These are phyloP conservation scores for Usnea hakonensis DNA, from an alignment of 495 filamentous ascomycete genomes.

Conservation along the genomic window DNA sequence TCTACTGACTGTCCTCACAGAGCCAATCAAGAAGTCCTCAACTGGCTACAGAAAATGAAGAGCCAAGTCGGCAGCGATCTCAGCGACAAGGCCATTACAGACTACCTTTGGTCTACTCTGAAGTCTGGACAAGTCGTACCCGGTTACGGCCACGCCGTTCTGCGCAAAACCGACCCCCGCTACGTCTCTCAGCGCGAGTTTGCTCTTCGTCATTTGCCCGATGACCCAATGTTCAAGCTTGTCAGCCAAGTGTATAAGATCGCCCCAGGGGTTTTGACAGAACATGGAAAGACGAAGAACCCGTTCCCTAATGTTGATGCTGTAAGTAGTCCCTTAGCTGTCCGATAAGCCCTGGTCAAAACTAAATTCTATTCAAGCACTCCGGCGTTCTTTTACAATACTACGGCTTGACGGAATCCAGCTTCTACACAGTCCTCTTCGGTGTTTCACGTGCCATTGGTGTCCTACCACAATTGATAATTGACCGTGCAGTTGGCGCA, in stretches of 20 bases:
- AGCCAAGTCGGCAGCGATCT: conserved; percentile 85
- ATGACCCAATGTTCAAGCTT: conserved; percentile 98
- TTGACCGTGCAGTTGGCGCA: conserved; percentile 88
- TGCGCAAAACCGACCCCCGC: conserved; percentile 98
- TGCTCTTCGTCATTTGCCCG: conserved; percentile 80
- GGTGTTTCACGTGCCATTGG: conserved; percentile 96
- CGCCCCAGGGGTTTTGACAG: conserved; percentile 90
- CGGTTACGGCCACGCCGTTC: conserved; percentile 96
- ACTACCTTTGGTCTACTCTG: conserved; percentile 96
- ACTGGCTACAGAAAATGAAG: conserved; percentile 99
- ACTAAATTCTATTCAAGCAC: conserved; percentile 47
- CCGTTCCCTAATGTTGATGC: conserved; percentile 66
- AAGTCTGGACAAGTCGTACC: conserved; percentile 93
- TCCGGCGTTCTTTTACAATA: conserved; percentile 98
- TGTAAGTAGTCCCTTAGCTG: conserved; percentile 36
- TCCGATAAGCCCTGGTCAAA: conserved; percentile 28
- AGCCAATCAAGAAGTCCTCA: conserved; percentile 98
- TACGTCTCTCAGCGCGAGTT: conserved; percentile 97
- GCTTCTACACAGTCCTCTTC: conserved; percentile 99
- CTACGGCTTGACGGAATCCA: conserved; percentile 96
- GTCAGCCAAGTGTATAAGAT: conserved; percentile 99
- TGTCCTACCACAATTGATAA: conserved; percentile 98
- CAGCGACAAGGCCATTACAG: conserved; percentile 87
- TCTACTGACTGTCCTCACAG: conserved; percentile 24
- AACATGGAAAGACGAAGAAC: conserved; percentile 99